These are phyloP conservation scores for Pleoardoris graminearum DNA, from an alignment of 2,329 filamentous ascomycete species.

Conservation along the genomic window DNA sequence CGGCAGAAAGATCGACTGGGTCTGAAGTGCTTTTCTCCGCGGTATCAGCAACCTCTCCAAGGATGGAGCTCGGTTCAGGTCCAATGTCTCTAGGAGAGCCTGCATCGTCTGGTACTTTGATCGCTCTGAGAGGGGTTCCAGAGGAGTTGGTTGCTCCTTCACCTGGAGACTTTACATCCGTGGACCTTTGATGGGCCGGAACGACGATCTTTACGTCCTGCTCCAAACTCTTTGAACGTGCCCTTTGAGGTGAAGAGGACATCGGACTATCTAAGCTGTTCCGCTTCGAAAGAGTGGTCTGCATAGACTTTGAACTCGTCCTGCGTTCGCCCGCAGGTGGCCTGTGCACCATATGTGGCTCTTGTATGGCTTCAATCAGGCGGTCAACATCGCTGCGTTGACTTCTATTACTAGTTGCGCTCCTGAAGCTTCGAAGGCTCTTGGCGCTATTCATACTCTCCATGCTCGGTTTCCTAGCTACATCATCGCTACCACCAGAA, in stretches of 20 bases:
- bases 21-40: slow-evolving; percentile 14
- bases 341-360: slow-evolving; percentile 50
- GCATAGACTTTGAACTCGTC: slow-evolving; percentile 26
- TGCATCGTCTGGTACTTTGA: slow-evolving; percentile 53
- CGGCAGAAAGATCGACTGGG: slow-evolving; percentile 30
- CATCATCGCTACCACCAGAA: slow-evolving; percentile 16
- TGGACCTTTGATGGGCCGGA: slow-evolving; percentile 40
- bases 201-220: slow-evolving; percentile 14
- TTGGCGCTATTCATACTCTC: slow-evolving; percentile 56
- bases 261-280: slow-evolving; percentile 25
- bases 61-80: slow-evolving; percentile 24
- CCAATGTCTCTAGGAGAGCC: slow-evolving; percentile 14
- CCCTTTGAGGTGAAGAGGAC: slow-evolving; percentile 13
- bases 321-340: slow-evolving; percentile 21
- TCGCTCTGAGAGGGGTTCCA: slow-evolving; percentile 48
- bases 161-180: slow-evolving; percentile 51
- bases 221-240: slow-evolving; percentile 36
- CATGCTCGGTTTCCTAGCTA: slow-evolving; percentile 38
- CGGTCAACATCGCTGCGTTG: slow-evolving; percentile 67
- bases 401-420: slow-evolving; percentile 46
- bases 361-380: slow-evolving; percentile 72
- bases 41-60: slow-evolving; percentile 35
- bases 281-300: slow-evolving; percentile 32
- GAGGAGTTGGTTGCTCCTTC: slow-evolving; percentile 47
- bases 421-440: slow-evolving; percentile 54